Evolutionary conservation across 768 basidiomycete genomes (phyloP).

Genomic region (Polyporus arcularius): DNA sequence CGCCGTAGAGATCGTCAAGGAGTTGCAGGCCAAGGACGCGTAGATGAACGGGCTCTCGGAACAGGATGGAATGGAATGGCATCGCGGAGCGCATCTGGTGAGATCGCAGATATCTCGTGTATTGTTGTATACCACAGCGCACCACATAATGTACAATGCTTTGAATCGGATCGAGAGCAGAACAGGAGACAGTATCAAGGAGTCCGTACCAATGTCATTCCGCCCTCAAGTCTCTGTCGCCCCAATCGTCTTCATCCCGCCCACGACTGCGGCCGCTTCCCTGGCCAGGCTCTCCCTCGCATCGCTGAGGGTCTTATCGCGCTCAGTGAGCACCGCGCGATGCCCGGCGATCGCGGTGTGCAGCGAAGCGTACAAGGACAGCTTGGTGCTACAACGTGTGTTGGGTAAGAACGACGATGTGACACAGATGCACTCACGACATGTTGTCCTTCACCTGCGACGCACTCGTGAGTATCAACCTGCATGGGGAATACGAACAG

Average conservation of each 20-base stretch:
- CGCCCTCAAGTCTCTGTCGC: neutral
- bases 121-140: neutral
- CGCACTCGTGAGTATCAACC: neutral
- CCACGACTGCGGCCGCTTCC: conserved; percentile 42
- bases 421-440: conserved; percentile 35
- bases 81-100: neutral
- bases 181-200: neutral
- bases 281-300: conserved; percentile 37
- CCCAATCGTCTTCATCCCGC: conserved; percentile 7
- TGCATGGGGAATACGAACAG: neutral
- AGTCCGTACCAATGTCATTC: neutral
- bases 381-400: conserved; percentile 39
- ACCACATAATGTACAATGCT: neutral
- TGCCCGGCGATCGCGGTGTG: conserved; percentile 46
- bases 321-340: conserved; percentile 38
- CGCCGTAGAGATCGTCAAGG: conserved; percentile 67
- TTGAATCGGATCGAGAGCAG: neutral
- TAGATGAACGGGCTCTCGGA: neutral
- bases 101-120: neutral
- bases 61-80: neutral
- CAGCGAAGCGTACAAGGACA: conserved; percentile 47
- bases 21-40: conserved; percentile 37
- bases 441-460: conserved; percentile 48
- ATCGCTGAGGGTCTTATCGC: conserved; percentile 40
- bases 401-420: neutral